A percentile compares a stretch with the other conserved stretches of the same genome.
These are phyloP conservation scores for Magnolia sinica DNA, from an alignment of 164 flowering plant genomes.

Conservation along the genomic window DNA sequence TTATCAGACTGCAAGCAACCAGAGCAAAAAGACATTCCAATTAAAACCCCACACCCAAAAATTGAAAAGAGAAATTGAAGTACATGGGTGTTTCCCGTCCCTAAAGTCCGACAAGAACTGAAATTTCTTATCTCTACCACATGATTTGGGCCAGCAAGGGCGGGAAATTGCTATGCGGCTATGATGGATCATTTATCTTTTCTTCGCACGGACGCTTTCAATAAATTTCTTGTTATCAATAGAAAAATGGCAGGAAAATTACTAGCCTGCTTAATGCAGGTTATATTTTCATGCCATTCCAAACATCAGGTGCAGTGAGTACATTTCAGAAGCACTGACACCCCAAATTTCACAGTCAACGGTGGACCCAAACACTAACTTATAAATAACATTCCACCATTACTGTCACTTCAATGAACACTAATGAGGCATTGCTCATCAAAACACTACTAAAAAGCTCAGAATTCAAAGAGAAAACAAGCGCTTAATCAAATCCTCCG, in stretches of 20 bases:
- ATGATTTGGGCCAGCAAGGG: not conserved
- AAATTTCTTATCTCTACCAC: not conserved
- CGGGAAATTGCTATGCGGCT: not conserved
- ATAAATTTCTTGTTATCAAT: not conserved
- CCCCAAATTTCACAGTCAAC: not conserved
- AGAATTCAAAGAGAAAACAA: no score
- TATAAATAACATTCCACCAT: not conserved
- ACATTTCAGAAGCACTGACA: not conserved
- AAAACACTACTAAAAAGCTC: no score
- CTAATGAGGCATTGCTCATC: not conserved
- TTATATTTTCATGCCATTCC: not conserved
- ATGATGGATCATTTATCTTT: not conserved
- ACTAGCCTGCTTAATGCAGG: not conserved
- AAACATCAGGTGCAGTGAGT: not conserved
- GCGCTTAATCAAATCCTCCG: no score
- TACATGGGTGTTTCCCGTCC: not conserved
- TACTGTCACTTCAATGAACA: not conserved
- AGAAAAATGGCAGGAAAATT: no score
- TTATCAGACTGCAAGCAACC: constrained; percentile 54
- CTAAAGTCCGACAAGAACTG: not conserved
- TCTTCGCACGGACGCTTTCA: no score
- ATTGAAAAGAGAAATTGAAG: not conserved
- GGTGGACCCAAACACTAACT: not conserved
- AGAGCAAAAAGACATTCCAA: not conserved
- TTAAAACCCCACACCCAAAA: not conserved